These are phyloP conservation scores for Pythium utonaiense DNA, from an alignment of 352 stramenopile species.

Conservation along the genomic window DNA sequence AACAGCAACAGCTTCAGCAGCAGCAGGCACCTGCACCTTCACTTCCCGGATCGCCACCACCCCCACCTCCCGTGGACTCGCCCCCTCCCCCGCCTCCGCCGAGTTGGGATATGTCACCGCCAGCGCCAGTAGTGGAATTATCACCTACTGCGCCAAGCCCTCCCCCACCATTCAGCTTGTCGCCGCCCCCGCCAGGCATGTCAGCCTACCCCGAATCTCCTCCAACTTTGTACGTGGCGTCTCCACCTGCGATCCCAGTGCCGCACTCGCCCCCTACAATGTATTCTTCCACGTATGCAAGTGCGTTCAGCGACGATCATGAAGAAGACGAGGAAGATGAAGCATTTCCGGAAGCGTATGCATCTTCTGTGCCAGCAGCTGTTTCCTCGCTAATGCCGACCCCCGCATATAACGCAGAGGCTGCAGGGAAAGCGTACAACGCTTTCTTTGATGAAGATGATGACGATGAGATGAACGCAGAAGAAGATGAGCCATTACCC, in stretches of 20 bases:
- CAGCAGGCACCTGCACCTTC: conserved; percentile 10
- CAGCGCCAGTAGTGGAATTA: conserved; percentile 5
- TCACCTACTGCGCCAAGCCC: conserved; percentile 12
- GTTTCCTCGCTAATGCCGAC: conserved; percentile 16
- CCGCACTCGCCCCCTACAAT: conserved; percentile 5
- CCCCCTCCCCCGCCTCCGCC: neutral
- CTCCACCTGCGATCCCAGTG: conserved; percentile 6
- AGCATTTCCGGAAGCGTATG: conserved; percentile 59
- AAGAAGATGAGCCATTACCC: conserved; percentile 62
- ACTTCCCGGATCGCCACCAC: conserved; percentile 15
- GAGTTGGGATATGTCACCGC: neutral
- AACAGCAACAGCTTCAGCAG: conserved; percentile 8
- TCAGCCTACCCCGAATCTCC: conserved; percentile 1
- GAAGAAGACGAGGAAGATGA: conserved; percentile 77
- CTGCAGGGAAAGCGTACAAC: conserved; percentile 66
- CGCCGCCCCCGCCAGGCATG: neutral
- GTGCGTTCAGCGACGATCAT: conserved; percentile 12
- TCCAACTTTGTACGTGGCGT: conserved; percentile 9
- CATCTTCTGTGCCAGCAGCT: conserved; percentile 11
- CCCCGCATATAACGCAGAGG: conserved; percentile 47
- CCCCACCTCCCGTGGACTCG: conserved; percentile 23
- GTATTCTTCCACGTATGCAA: neutral
- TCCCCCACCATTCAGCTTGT: conserved; percentile 4
- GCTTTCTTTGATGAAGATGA: conserved; percentile 67
- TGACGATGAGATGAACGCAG: conserved; percentile 32